Conservation (phyloP, 2,329 filamentous ascomycete genomes). For the Cryphonectria parasitica region DNA sequence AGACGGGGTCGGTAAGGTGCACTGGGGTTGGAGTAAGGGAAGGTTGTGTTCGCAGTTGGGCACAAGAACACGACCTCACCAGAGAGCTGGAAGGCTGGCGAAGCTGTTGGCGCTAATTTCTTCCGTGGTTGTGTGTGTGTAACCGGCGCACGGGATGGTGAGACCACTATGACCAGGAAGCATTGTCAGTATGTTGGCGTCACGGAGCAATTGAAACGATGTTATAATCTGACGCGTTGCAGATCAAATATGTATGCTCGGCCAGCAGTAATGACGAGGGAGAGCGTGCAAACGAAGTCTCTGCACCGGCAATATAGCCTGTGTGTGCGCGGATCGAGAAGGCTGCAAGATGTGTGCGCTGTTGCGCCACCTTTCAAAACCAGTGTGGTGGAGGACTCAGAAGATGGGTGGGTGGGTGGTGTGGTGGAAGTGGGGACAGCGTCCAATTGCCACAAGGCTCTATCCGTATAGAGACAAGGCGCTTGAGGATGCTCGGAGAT, state of each 20-base stretch:
- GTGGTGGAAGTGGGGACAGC: neutral
- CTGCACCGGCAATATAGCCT: neutral
- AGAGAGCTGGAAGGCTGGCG: no score
- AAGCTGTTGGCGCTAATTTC: no score
- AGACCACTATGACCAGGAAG: neutral
- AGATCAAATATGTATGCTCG: constrained; percentile 9
- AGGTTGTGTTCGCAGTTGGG: neutral
- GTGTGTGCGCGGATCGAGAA: neutral
- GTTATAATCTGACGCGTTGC: constrained; percentile 15
- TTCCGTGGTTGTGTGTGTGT: no score
- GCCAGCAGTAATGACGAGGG: neutral
- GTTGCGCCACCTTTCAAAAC: neutral
- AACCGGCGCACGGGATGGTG: neutral
- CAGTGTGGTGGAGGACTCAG: neutral
- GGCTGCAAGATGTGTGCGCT: no score
- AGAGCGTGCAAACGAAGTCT: neutral
- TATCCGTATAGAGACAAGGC: neutral
- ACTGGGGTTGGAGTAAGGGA: neutral
- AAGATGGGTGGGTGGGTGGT: neutral
- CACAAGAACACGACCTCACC: no score
- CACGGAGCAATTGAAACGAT: constrained; percentile 1
- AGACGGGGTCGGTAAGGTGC: neutral
- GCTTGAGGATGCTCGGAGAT: constrained; percentile 26
- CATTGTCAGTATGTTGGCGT: constrained; percentile 19
- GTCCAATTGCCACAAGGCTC: neutral